A percentile compares a stretch with the other conserved stretches of the same genome.
phyloP scores from a whole-genome alignment of 148 eudicot species.

The Persicaria maculosa region DNA sequence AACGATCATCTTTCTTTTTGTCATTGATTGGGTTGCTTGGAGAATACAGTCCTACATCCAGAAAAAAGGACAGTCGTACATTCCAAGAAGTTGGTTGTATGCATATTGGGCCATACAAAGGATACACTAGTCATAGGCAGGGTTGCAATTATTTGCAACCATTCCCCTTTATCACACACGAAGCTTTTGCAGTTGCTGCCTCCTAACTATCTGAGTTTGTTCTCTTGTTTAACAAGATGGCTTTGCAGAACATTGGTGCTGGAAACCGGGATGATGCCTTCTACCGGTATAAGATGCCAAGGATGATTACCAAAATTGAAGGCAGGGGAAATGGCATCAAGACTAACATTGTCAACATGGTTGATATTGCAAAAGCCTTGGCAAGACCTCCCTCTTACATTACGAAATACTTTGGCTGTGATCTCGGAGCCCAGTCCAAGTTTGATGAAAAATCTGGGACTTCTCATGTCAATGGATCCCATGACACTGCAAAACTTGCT shows the following conservation, averaged over 20 bases:
- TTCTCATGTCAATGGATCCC: conserved; percentile 68
- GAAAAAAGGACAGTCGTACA: conserved; percentile 35
- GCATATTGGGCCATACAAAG: conserved; percentile 42
- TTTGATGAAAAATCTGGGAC: conserved; percentile 74
- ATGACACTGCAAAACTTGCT: conserved; percentile 68
- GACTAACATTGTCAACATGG: conserved; percentile 78
- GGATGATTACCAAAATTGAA: conserved; percentile 73
- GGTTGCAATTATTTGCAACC: conserved; percentile 42
- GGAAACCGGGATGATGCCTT: conserved; percentile 85
- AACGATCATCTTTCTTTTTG: conserved; percentile 46
- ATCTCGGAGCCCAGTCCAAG: conserved; percentile 82
- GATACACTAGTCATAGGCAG: conserved; percentile 25
- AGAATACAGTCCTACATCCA: conserved; percentile 55
- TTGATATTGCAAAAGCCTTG: conserved; percentile 72
- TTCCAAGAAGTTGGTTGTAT: conserved; percentile 40
- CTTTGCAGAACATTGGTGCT: conserved; percentile 74
- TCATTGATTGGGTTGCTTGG: conserved; percentile 66
- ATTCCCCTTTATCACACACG: conserved; percentile 12
- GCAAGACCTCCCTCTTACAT: conserved; percentile 70
- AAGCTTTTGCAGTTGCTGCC: conserved; percentile 15
- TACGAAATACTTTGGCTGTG: conserved; percentile 74
- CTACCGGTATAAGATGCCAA: conserved; percentile 88
- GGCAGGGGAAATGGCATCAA: conserved; percentile 89
- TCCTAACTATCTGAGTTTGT: conserved; percentile 9
- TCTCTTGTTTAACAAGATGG: conserved; percentile 35